phyloP scores from a whole-genome alignment of 345 rosid genomes.

The Boechera retrofracta region DNA sequence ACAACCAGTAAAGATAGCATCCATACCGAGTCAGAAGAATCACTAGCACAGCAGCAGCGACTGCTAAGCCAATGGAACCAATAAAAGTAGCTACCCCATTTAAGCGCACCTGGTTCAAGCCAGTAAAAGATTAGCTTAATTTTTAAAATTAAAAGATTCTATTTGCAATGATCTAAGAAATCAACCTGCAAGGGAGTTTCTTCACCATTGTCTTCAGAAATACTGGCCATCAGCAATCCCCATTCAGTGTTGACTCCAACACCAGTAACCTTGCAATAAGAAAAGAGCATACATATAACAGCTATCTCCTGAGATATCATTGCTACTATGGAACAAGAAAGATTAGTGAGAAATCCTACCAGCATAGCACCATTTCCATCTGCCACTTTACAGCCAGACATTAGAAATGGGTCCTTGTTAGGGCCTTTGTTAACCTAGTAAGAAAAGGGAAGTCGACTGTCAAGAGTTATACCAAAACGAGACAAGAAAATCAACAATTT shows the following conservation, averaged over 20 bases:
- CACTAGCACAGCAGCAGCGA: slow-evolving; percentile 74
- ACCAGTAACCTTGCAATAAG: slow-evolving; percentile 68
- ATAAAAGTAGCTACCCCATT: slow-evolving; percentile 98
- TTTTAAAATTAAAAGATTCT: slow-evolving; percentile 9
- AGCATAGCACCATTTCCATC: slow-evolving; percentile 96
- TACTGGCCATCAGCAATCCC: slow-evolving; percentile 94
- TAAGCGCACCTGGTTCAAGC: slow-evolving; percentile 71
- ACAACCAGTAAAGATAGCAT: slow-evolving; percentile 17
- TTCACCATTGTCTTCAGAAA: slow-evolving; percentile 92
- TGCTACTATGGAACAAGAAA: neutral
- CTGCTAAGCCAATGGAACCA: slow-evolving; percentile 83
- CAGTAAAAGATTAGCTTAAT: slow-evolving; percentile 14
- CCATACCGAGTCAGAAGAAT: slow-evolving; percentile 78
- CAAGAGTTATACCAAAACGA: slow-evolving; percentile 9
- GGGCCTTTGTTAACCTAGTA: slow-evolving; percentile 83
- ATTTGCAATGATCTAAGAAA: neutral
- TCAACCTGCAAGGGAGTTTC: slow-evolving; percentile 72
- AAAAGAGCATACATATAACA: slow-evolving; percentile 1
- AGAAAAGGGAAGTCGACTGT: neutral
- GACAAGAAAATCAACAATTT: neutral
- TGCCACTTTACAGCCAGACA: slow-evolving; percentile 99
- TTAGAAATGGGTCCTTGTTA: slow-evolving; percentile 75
- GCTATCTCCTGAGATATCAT: neutral
- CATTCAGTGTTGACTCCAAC: slow-evolving; percentile 95
- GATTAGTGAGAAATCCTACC: slow-evolving; percentile 49